phyloP scores from a whole-genome alignment of 2,329 filamentous ascomycete species.

The Ophiocordyceps sinensis region DNA sequence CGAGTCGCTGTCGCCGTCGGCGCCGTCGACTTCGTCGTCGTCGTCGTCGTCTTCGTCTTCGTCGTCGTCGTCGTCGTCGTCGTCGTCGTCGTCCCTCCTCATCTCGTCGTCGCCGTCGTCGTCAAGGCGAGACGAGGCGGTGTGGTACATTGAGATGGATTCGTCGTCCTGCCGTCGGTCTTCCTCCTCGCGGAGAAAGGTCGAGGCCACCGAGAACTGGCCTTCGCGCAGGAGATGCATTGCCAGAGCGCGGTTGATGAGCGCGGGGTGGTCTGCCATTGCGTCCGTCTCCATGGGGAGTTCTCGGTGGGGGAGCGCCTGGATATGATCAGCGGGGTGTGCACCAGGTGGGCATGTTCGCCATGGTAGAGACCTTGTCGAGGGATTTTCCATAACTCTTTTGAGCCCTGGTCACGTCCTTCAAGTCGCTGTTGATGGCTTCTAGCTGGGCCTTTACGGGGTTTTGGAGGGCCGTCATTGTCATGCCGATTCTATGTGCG shows the following conservation, averaged over 20 bases:
- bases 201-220: conserved; percentile 76
- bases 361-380: conserved; percentile 48
- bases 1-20: conserved; percentile 10
- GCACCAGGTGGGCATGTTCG: neutral
- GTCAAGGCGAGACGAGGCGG: conserved; percentile 10
- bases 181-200: conserved; percentile 62
- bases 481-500: conserved; percentile 50
- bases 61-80: conserved; percentile 7
- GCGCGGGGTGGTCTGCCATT: conserved; percentile 55
- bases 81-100: conserved; percentile 11
- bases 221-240: conserved; percentile 96
- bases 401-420: conserved; percentile 68
- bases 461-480: conserved; percentile 72
- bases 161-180: conserved; percentile 15
- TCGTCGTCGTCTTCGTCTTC: conserved; percentile 12
- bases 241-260: conserved; percentile 86
- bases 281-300: conserved; percentile 70
- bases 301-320: conserved; percentile 34
- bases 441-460: conserved; percentile 73
- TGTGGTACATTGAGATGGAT: conserved; percentile 4
- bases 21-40: conserved; percentile 6
- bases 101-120: conserved; percentile 19
- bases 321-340: conserved; percentile 6
- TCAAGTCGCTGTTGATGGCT: conserved; percentile 64
- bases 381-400: conserved; percentile 75